Conservation (phyloP, 177 flowering plant species). For the Vitis hybrid region DNA sequence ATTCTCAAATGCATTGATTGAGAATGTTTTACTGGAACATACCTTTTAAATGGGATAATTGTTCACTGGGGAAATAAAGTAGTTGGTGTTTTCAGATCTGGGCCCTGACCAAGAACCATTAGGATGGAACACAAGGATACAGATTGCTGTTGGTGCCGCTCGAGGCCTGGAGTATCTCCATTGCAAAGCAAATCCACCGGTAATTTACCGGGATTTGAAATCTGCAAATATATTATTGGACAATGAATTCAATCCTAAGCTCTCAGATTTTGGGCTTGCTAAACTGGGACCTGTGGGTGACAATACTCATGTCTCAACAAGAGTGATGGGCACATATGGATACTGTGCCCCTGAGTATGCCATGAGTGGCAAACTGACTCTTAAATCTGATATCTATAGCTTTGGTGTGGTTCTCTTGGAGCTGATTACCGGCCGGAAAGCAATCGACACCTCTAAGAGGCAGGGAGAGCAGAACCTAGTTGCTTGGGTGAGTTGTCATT, state of each 20-base stretch:
- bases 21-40: too few species aligned
- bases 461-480: constrained; percentile 68
- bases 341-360: constrained; percentile 98
- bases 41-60: too few species aligned
- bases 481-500: constrained; percentile 48
- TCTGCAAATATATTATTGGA: constrained; percentile 88
- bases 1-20: not conserved
- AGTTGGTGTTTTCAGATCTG: constrained; percentile 37
- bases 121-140: constrained; percentile 75
- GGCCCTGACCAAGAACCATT: constrained; percentile 46
- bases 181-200: constrained; percentile 82
- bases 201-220: constrained; percentile 90
- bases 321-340: constrained; percentile 96
- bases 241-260: constrained; percentile 77
- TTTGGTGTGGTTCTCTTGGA: constrained; percentile 94
- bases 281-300: constrained; percentile 94
- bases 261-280: constrained; percentile 95
- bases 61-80: not conserved
- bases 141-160: constrained; percentile 88
- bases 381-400: constrained; percentile 88
- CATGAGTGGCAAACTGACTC: constrained; percentile 86
- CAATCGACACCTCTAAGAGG: constrained; percentile 49
- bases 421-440: constrained; percentile 78
- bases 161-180: constrained; percentile 89
- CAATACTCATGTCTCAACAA: constrained; percentile 85